Evolutionary conservation across 139 green algal species (phyloP), one percentile per base, ranked within the genome.

Genomic region (Desmodesmus armatus): DNA sequence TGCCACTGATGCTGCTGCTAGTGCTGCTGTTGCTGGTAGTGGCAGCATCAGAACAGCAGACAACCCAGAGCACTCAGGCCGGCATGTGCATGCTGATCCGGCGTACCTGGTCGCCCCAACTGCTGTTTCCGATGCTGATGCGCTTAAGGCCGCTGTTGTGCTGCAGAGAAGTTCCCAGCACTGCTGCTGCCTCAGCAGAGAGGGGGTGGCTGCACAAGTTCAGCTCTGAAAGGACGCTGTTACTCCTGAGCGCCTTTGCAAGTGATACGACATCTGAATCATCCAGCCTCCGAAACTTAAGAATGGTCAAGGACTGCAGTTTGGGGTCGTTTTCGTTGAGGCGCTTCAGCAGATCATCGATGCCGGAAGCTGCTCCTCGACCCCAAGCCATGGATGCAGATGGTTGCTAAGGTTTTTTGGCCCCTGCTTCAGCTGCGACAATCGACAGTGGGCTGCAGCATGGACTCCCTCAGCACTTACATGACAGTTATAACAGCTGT

Each of bases 301-400:
- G 53, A 2, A 91, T 86, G 0, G 84, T 89, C 13, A 91, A 39
- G 5, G 78, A 87, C 19, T 58, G 29, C 60, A 91, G 60, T 35
- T 85, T 84, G 0, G 75, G 47, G 74, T 91, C 88, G 65, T 91
- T 89, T 33, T 31, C 40, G 21, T 31, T 31, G 9, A 91, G 53
- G 6, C 84, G 63, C 5, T 31, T 35, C 25, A 65, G 65, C 55
- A 91, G n/a, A 43, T 91, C 88, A 58, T 86, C 84, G 0, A 89
- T 62, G 3, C 80, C 84, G 1, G 55, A 63, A 0, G 58, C 84
- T 40, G 40, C 39, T 39, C 62, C 31, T 43, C 80, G 74, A 15
- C 88, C 88, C 88, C 88, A 91, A 6, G 55, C 88, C 88, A 91
- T 91, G 21, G 13, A n/a, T n/a, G n/a, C n/a, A n/a, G n/a, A n/a